Base-by-base conservation (phyloP, 192 early-diverging fungal genomes). In the Coemansia sp. region DNA sequence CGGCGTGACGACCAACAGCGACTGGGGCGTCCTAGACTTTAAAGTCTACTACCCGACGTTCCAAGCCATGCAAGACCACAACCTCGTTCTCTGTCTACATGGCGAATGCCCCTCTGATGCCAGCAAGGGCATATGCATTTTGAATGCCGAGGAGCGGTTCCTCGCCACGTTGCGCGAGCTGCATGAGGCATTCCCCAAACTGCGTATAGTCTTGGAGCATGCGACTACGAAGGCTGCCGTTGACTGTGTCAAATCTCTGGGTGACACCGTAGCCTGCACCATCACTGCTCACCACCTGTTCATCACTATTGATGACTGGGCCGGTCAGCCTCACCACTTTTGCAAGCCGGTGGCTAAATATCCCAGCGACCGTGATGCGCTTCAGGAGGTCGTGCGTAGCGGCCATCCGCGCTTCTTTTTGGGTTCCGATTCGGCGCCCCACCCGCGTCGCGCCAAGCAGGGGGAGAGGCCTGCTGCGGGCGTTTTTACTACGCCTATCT, bases 261-360 rank as follows among this genome's bases (percentile, higher is more conserved):
- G 95, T 34, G 86, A 88, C 25, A 96, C 94, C 12, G 94, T 99
- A 11, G 97, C 86, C 0, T 96, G 95, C 75, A 92, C 90, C 11
- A 96, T 99, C 68, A 99, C 97, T 1, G 90, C 96, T 5, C 97
- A 99, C 79, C 95, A 99, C 72, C 75, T 99, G 67, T 82, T 90
- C 53, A 78, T 99, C 14, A 85, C 92, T 31, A 90, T 96, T 0
- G 97, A 99, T 70, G 95, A 99, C 77, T 99, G 97, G 97, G 97
- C 97, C 28, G 97, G 95, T 6, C 88, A 94, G 67, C 90, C 89
- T 61, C 97, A 99, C 69, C 87, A 95, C 76, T 99, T 94, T 77
- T 99, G 97, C 85, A 99, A 99, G 82, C 97, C 97, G 31, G 97
- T 99, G 21, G 97, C 97, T 31, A 99, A 99, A 82, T 96, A 83